phyloP scores from a whole-genome alignment of 2,329 filamentous ascomycete genomes.

The Calonectria pseudoreteaudii region DNA sequence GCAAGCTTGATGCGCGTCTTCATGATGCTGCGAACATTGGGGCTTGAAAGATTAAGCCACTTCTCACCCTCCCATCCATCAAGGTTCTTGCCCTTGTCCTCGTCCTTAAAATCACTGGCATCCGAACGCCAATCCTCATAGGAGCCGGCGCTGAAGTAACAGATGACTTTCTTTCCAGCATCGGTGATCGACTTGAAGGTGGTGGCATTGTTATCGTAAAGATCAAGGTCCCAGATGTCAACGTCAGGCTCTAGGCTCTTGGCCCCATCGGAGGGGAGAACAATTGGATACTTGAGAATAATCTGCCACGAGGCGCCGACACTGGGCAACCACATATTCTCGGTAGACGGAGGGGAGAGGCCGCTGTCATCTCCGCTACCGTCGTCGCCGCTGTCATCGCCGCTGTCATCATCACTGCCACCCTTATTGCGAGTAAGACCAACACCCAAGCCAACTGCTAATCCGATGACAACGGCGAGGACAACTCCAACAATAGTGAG shows the following conservation, averaged over 20 bases:
- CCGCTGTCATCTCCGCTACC: conserved; percentile 33
- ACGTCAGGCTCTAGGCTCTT: conserved; percentile 56
- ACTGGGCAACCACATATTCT: conserved; percentile 62
- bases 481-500: conserved; percentile 40
- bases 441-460: conserved; percentile 68
- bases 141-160: conserved; percentile 80
- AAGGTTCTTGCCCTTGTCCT: conserved; percentile 69
- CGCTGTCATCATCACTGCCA: conserved; percentile 31
- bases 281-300: conserved; percentile 60
- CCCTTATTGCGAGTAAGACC: conserved; percentile 57
- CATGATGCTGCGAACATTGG: conserved; percentile 75
- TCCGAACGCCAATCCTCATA: conserved; percentile 75
- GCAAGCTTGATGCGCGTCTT: conserved; percentile 68
- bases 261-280: conserved; percentile 54
- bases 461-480: conserved; percentile 50
- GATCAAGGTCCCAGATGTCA: conserved; percentile 60
- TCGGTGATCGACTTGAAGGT: conserved; percentile 68
- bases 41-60: conserved; percentile 72
- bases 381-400: conserved; percentile 15
- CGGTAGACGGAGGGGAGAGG: conserved; percentile 38
- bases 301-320: conserved; percentile 72
- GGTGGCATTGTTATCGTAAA: conserved; percentile 64
- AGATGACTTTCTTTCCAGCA: conserved; percentile 72
- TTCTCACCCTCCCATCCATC: conserved; percentile 75
- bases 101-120: conserved; percentile 61